These are phyloP conservation scores for Podaxis sp. DNA, from an alignment of 768 basidiomycete genomes.

Conservation along the genomic window DNA sequence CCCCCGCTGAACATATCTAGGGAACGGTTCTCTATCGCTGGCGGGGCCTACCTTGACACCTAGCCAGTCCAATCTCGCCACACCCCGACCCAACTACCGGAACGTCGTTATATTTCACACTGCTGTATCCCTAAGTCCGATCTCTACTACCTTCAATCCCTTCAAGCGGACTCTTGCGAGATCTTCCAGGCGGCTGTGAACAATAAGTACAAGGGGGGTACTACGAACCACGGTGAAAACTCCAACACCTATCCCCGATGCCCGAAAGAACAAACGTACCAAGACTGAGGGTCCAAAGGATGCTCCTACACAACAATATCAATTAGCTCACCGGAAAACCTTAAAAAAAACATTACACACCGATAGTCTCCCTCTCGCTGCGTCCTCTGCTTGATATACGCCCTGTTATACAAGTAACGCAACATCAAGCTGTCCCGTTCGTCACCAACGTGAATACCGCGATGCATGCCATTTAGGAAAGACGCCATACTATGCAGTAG, in stretches of 20 bases:
- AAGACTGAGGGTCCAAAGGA: neutral
- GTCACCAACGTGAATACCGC: neutral
- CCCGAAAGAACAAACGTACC: neutral
- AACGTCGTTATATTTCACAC: neutral
- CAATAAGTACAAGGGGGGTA: neutral
- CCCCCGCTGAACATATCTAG: slow-evolving; percentile 23
- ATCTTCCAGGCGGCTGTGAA: neutral
- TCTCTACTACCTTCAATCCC: neutral
- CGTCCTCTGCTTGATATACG: neutral
- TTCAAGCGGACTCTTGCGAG: neutral
- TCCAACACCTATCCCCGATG: neutral
- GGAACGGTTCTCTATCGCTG: slow-evolving; percentile 61
- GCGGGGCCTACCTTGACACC: slow-evolving; percentile 39
- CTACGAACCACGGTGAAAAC: neutral
- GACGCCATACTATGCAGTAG: slow-evolving; percentile 22
- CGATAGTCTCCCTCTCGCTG: neutral
- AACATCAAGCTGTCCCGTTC: neutral
- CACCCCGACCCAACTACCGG: neutral
- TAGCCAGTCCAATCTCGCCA: neutral
- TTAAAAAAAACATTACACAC: neutral
- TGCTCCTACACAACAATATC: neutral
- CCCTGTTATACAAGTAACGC: neutral
- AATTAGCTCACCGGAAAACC: neutral
- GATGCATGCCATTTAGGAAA: slow-evolving; percentile 2
- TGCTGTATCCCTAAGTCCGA: neutral